Conservation (phyloP, 345 rosid genomes). For the Triadica sebifera region DNA sequence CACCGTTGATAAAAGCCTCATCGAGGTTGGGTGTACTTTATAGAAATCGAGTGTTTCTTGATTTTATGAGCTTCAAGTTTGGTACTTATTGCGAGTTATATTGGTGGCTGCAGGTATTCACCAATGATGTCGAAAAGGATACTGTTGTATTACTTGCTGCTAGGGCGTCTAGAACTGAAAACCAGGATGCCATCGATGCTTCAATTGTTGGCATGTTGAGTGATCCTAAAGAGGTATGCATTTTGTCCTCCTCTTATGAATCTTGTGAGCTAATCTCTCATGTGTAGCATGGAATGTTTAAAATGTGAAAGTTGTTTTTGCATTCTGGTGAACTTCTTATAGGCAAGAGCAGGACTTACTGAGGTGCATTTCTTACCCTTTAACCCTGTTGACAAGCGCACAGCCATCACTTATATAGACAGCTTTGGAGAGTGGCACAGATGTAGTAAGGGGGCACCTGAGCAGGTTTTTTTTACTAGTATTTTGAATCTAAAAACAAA, state of each 20-base stretch:
- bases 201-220: conserved; percentile 82
- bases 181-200: conserved; percentile 96
- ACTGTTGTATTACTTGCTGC: conserved; percentile 62
- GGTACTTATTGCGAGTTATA: background rate
- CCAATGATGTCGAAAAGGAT: conserved; percentile 44
- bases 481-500: background rate
- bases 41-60: background rate
- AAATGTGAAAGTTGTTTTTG: background rate
- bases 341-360: conserved; percentile 87
- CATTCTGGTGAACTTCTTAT: conserved; percentile 14
- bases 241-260: background rate
- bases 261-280: background rate
- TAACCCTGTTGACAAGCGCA: conserved; percentile 90
- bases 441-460: conserved; percentile 92
- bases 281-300: background rate
- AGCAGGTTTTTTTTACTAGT: conserved; percentile 46
- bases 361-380: conserved; percentile 93
- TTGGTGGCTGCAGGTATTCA: conserved; percentile 49
- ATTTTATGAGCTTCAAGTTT: background rate
- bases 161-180: conserved; percentile 86
- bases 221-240: conserved; percentile 67
- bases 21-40: conserved; percentile 51
- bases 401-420: conserved; percentile 84
- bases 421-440: conserved; percentile 71
- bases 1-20: too few relatives aligned